Base-by-base conservation (phyloP, 208 protist species). In the Acanthamoeba culbertsoni region DNA sequence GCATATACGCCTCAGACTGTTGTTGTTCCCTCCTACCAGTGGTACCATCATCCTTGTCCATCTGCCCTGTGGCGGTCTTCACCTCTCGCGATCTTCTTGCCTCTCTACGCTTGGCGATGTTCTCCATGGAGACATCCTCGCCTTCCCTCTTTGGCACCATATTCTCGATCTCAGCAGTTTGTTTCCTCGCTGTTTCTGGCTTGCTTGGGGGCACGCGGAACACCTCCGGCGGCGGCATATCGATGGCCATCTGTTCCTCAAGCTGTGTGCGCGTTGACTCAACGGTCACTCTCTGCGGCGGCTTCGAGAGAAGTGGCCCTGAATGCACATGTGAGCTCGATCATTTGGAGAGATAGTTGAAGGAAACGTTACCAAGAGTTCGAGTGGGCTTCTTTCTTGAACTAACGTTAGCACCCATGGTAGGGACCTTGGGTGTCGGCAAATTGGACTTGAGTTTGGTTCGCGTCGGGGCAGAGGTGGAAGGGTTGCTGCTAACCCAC, bases 51-150 rank as follows among this genome's bases (percentile, higher is more conserved):
- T 16, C 6, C 6, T 48, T 84, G 2, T 84, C 73, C 43, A 37
- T 31, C 43, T 4, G 33, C 63, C 37, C 73, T 46, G 43, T 16
- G 26, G 23, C 31, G 14, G 73, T 42, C 73, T 84, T 84, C 43
- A 84, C 43, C 28, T 84, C 73, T 84, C 73, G 73, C 4, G 73
- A 84, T 43, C 43, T 84, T 42, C 73, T 84, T 12, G 73, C 73
- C 55, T 84, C 73, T 55, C 73, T 84, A 26, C 73, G 46, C 43
- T 84, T 20, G 28, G 73, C 73, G 8, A 55, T n/a, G 3, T 31
- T 55, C 12, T 84, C 43, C 42, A 31, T 7, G 26, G 73, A 51
- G 5, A 55, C 43, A 12, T 46, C 73, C 0, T 18, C 3, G 43
- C 26, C 26, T 37, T 68, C 63, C 35, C 26, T 75, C 18, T 20